Evolutionary conservation across 2,329 filamentous ascomycete species (phyloP), one percentile per base, ranked within the genome.

Genomic region (Hymenoscyphus repandus): DNA sequence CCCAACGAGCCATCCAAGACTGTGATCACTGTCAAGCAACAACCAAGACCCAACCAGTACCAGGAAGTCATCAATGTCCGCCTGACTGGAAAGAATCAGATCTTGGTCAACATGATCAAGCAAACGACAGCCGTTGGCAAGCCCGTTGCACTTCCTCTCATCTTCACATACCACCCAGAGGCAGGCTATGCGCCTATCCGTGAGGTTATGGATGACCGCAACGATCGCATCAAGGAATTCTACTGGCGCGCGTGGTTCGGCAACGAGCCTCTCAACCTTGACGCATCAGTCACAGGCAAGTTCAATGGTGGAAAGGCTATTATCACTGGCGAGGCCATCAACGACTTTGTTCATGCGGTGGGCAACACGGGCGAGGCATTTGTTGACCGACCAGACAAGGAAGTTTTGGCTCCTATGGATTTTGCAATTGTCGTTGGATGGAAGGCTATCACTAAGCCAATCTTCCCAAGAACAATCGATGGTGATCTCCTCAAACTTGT

Each of bases 371-470:
- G 92, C 34, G 93, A 99, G 69, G 91, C 93, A 6, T 99, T 99
- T 61, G 92, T 99, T 47, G 92, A 97, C 64, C 83, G 92, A 43
- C 92, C 91, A 40, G 92, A 90, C 60, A 97, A 97, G 75, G 85
- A 88, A 56, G 88, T 96, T 58, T 92, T 86, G 62, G 93, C 93
- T 6, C 93, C 95, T 31, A 99, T 99, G 93, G 93, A 99, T 71
- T 99, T 96, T 64, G 91, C 91, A 59, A 96, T 96, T 59, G 91
- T 96, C n/a, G 87, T 95, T 45, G 91, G 91, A 56, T 96, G 91
- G 91, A 97, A 99, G 74, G 93, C 93, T 39, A 99, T 99, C 65
- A 99, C 91, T 10, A 97, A 97, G 79, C 93, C 93, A 12, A 99
- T 99, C 70, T 99, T 99, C 79, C 93, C 93, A 58, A 85, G 90